Conservation (phyloP, 139 green algal species). For the Chlamydomonas sp. region DNA sequence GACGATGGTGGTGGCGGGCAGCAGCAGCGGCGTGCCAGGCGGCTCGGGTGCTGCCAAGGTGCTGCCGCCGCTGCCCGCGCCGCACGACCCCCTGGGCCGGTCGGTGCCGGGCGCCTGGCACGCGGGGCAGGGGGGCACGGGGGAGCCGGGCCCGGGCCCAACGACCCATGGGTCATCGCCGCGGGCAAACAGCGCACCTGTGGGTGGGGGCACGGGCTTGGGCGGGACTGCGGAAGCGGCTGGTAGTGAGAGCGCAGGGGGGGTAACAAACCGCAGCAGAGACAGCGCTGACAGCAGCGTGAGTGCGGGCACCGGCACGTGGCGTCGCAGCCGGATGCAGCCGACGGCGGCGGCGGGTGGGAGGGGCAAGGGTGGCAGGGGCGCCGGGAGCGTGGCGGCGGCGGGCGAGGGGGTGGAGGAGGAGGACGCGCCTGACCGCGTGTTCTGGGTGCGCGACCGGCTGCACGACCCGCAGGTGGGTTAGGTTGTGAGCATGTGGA, state of each 20-base stretch:
- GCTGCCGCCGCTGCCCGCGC: conserved; percentile 9
- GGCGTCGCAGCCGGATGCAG: conserved; percentile 22
- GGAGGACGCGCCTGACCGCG: background rate
- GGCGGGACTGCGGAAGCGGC: too few species aligned
- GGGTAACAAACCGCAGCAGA: too few species aligned
- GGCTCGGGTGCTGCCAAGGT: background rate
- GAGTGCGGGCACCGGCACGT: background rate
- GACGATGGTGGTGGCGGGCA: background rate
- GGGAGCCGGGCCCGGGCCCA: background rate
- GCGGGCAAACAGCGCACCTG: too few species aligned
- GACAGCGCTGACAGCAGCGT: too few species aligned
- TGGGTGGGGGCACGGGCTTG: too few species aligned
- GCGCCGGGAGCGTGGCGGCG: background rate
- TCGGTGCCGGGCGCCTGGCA: background rate
- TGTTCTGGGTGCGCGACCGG: conserved; percentile 36
- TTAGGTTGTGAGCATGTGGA: too few species aligned
- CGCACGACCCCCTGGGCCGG: background rate
- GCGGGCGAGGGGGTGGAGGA: background rate
- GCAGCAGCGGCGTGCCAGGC: background rate
- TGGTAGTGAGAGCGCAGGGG: too few species aligned
- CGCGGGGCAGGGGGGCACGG: background rate
- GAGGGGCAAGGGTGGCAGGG: background rate
- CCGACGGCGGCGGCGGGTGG: background rate
- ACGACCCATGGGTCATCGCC: too few species aligned
- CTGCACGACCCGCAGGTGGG: conserved; percentile 31